Base-by-base conservation (phyloP, 2,329 filamentous ascomycete genomes). In the Aspergillus flavus region DNA sequence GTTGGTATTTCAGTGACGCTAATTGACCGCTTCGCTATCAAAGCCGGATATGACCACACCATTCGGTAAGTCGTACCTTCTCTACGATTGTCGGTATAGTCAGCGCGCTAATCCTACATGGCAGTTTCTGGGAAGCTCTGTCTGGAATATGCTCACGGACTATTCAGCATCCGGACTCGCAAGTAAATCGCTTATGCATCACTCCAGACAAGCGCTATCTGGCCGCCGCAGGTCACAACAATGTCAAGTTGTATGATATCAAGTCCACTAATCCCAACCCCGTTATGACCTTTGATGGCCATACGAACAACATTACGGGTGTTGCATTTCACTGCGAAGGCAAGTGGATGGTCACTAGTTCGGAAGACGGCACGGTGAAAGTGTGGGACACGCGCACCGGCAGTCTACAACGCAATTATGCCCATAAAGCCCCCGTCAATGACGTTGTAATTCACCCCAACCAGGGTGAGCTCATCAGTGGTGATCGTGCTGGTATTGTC, bases 371-470 rank as follows among this genome's bases (percentile, higher is more conserved):
- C 72, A 96, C 93, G 0, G 94, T 97, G 74, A 96, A 96, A 84
- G 96, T 97, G 67, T 97, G 94, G 94, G 94, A 97, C 77, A 97
- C 93, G 6, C 85, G 94, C 54, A 91, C 86, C 14, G 94, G 92
- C 53, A 89, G 86, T 62, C 88, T 98, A 60, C 95, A 99, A 80
- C 88, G 95, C 60, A 97, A 94, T 79, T 99, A 99, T 78, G 90
- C 87, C 69, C 95, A 99, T 76, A 91, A 91, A 59, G 90, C 89
- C 39, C 89, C 95, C 0, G 95, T 94, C 58, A 99, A 97, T 74
- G 95, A 99, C 78, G 95, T 99, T 10, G 95, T 98, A n/a, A 99
- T 99, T 61, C 95, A 99, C 77, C 95, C 95, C 0, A 99, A 99
- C 75, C 95, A 99, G 81, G 95, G 94, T 64, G 95, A 99, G 82